phyloP scores from a whole-genome alignment of 768 basidiomycete species.

The Harrya chromipes region DNA sequence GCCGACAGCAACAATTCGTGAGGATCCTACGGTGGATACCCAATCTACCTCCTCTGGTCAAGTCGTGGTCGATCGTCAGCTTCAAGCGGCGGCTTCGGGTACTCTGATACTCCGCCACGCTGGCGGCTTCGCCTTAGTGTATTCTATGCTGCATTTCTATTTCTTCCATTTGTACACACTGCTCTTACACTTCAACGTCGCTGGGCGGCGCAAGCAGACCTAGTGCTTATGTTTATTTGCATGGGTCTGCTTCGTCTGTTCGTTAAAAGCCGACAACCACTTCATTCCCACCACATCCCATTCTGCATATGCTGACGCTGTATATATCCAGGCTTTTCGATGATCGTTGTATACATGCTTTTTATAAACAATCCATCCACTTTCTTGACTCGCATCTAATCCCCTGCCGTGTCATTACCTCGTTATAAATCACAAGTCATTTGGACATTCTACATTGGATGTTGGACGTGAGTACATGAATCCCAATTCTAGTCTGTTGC shows the following conservation, averaged over 20 bases:
- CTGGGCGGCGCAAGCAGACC: constrained; percentile 27
- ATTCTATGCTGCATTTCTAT: constrained; percentile 43
- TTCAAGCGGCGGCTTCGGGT: constrained; percentile 24
- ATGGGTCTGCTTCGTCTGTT: constrained; percentile 6
- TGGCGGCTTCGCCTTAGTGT: constrained; percentile 35
- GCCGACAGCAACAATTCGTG: constrained; percentile 17
- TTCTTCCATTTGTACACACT: constrained; percentile 43
- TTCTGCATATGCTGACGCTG: constrained; percentile 26
- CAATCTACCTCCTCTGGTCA: constrained; percentile 19
- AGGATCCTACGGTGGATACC: constrained; percentile 22
- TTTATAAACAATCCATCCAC: constrained; percentile 5
- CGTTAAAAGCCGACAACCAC: constrained; percentile 5
- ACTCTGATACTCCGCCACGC: constrained; percentile 32
- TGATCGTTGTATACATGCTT: constrained; percentile 28
- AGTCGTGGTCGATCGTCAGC: constrained; percentile 20
- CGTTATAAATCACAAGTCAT: constrained; percentile 8
- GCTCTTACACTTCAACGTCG: constrained; percentile 35
- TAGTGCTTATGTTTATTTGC: constrained; percentile 13
- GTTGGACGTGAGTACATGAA: too few species aligned
- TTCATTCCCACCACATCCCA: constrained; percentile 2
- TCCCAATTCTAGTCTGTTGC: too few species aligned
- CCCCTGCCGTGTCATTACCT: constrained; percentile 22
- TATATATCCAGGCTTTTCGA: constrained; percentile 29
- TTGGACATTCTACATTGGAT: constrained; percentile 8
- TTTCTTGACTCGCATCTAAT: constrained; percentile 33